These are phyloP conservation scores for Trifolium dubium DNA, from an alignment of 306 rosid species.

Conservation along the genomic window DNA sequence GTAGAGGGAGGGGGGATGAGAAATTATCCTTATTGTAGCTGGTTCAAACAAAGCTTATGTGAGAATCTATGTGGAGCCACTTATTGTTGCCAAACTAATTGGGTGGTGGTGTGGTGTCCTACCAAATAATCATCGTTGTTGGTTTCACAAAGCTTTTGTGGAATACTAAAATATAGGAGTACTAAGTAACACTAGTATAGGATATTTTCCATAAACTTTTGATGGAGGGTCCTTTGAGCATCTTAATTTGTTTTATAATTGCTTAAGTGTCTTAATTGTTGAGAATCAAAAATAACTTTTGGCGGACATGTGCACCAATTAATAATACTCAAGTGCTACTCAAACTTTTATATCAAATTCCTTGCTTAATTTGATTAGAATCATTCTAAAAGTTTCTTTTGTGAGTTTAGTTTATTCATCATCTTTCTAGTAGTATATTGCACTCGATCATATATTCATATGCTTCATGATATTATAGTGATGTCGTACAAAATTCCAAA, in stretches of 20 bases:
- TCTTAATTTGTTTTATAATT: constrained; percentile 32
- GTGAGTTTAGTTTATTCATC: constrained; percentile 34
- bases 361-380: constrained; percentile 37
- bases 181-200: neutral
- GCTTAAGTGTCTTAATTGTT: constrained; percentile 3
- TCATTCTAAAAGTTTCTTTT: constrained; percentile 41
- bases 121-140: neutral
- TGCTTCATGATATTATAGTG: constrained; percentile 14
- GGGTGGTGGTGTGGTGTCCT: neutral
- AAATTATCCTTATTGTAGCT: neutral
- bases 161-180: neutral
- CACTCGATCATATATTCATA: constrained; percentile 26
- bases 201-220: constrained; percentile 9
- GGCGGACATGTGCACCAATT: constrained; percentile 40
- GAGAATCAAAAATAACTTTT: constrained; percentile 43
- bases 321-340: constrained; percentile 28
- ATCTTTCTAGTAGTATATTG: constrained; percentile 35
- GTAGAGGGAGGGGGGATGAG: no score
- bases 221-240: constrained; percentile 37
- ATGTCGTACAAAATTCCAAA: constrained; percentile 19
- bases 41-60: neutral
- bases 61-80: neutral
- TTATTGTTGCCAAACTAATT: neutral
- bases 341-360: constrained; percentile 32
- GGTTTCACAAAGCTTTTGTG: constrained; percentile 13